Evolutionary conservation across 768 basidiomycete genomes (phyloP).

Genomic region (Boletus huronensis): DNA sequence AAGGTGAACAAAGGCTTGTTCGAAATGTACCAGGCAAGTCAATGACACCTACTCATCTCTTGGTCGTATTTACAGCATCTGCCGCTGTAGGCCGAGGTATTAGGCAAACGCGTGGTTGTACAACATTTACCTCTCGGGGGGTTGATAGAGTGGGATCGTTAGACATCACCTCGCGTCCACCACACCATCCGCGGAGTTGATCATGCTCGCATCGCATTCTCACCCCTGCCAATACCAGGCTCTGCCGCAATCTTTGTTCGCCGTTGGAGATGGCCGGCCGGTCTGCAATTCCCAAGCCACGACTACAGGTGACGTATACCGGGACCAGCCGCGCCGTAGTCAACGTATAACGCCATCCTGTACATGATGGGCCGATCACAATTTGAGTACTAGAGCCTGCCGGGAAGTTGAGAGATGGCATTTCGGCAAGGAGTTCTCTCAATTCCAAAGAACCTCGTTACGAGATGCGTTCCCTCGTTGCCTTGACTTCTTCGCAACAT

Average conservation of each 20-base stretch:
- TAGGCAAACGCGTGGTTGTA: constrained; percentile 93
- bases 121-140: constrained; percentile 91
- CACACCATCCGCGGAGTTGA: constrained; percentile 19
- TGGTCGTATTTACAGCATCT: constrained; percentile 4
- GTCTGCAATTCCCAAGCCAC: constrained; percentile 12
- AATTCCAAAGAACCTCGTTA: background rate
- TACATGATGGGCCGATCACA: background rate
- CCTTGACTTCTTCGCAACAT: constrained; percentile 15
- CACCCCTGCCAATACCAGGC: constrained; percentile 14
- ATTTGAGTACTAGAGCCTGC: background rate
- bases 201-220: constrained; percentile 6
- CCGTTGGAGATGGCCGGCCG: background rate
- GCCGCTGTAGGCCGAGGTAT: constrained; percentile 69
- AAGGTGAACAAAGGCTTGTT: constrained; percentile 89
- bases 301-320: background rate
- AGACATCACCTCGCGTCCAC: constrained; percentile 3
- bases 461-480: constrained; percentile 4
- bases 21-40: constrained; percentile 88
- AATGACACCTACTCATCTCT: background rate
- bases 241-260: background rate
- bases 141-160: constrained; percentile 61
- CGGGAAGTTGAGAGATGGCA: background rate
- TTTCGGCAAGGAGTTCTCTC: constrained; percentile 1
- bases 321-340: background rate
- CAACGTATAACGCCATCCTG: background rate